phyloP scores from a whole-genome alignment of 768 basidiomycete species.

The Trametes cingulata region DNA sequence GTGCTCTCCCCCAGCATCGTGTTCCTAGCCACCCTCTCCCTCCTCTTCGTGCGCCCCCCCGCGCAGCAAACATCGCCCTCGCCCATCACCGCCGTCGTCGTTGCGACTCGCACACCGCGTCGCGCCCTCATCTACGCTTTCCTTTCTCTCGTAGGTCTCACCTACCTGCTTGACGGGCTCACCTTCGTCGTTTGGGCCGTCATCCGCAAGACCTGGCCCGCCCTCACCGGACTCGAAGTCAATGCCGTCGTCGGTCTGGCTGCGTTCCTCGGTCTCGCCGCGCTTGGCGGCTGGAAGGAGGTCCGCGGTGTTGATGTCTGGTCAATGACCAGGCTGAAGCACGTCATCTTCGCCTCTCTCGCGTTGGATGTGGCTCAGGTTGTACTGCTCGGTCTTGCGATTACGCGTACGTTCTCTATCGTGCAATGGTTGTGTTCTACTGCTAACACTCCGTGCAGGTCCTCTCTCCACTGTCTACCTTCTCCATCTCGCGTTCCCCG shows the following conservation, averaged over 20 bases:
- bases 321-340: slow-evolving; percentile 58
- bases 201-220: slow-evolving; percentile 65
- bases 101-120: slow-evolving; percentile 72
- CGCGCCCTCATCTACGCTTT: slow-evolving; percentile 71
- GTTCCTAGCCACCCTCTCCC: slow-evolving; percentile 59
- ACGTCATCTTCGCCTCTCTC: slow-evolving; percentile 53
- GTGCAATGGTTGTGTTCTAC: neutral
- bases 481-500: slow-evolving; percentile 56
- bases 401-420: slow-evolving; percentile 9
- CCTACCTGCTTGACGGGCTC: slow-evolving; percentile 78
- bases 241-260: slow-evolving; percentile 67
- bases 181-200: slow-evolving; percentile 67
- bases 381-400: slow-evolving; percentile 38
- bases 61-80: slow-evolving; percentile 41
- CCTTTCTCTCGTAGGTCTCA: slow-evolving; percentile 67
- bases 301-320: slow-evolving; percentile 69
- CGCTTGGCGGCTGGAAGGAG: slow-evolving; percentile 80
- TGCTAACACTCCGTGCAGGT: slow-evolving; percentile 19
- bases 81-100: slow-evolving; percentile 77
- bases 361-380: slow-evolving; percentile 61
- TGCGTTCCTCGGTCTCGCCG: slow-evolving; percentile 71
- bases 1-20: slow-evolving; percentile 70
- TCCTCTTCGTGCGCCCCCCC: slow-evolving; percentile 52
- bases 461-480: slow-evolving; percentile 38
- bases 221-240: slow-evolving; percentile 61